Percentiles rank a stretch among this genome's conserved stretches.
Evolutionary conservation across 148 eudicot species (phyloP).

Genomic region (Fallopia convolvulus): DNA sequence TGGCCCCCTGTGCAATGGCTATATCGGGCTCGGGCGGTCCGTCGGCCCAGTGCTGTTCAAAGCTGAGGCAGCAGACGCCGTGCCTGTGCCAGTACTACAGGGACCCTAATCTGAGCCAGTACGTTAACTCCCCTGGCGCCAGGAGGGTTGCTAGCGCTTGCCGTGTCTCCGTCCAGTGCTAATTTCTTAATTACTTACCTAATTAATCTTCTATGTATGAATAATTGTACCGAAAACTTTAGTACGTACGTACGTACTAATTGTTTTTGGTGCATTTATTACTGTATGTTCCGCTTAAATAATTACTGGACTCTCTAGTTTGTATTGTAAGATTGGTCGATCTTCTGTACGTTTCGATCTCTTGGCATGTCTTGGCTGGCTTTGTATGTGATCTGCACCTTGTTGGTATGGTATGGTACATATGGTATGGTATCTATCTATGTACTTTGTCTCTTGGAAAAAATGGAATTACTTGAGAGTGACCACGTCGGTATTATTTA

Average conservation of each 20-base stretch:
- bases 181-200: neutral
- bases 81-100: slow-evolving; percentile 49
- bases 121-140: slow-evolving; percentile 39
- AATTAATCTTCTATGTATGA: neutral
- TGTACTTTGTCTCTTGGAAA: no score
- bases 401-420: no score
- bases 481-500: neutral
- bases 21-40: neutral
- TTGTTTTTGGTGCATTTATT: neutral
- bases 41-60: neutral
- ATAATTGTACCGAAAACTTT: neutral
- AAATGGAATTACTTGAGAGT: neutral
- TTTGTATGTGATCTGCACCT: no score
- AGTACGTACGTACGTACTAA: neutral
- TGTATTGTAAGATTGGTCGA: no score
- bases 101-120: slow-evolving; percentile 31
- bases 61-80: slow-evolving; percentile 24
- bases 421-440: no score
- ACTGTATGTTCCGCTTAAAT: no score
- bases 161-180: neutral
- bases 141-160: neutral
- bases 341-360: no score
- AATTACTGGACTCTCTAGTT: no score
- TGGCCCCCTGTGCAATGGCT: neutral
- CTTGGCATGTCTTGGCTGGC: no score